Evolutionary conservation across 1,284 basidiomycete species (phyloP).

Genomic region (Kwoniella shivajii): DNA sequence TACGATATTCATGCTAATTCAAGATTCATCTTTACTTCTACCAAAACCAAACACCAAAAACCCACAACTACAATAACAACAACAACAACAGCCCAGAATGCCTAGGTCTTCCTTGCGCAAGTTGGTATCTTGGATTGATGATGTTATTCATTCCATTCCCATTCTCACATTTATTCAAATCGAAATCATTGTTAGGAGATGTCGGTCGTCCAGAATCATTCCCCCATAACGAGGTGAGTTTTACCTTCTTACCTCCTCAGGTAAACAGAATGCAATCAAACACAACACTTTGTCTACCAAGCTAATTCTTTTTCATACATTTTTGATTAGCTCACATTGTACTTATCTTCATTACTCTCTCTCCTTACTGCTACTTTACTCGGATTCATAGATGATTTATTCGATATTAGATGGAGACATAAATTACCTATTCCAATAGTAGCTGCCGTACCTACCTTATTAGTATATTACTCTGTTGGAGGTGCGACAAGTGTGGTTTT

Average conservation of each 20-base stretch:
- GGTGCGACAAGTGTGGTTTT: constrained; percentile 95
- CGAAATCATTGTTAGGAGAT: constrained; percentile 26
- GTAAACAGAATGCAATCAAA: not conserved
- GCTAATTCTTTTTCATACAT: constrained; percentile 6
- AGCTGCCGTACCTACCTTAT: constrained; percentile 87
- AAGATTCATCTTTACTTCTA: too few relatives aligned
- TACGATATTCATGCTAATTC: too few relatives aligned
- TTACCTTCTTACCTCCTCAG: not conserved
- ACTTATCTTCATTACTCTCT: constrained; percentile 87
- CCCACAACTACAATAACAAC: not conserved
- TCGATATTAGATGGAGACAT: constrained; percentile 98
- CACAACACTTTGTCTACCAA: not conserved
- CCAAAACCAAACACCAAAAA: too few relatives aligned
- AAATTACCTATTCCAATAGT: constrained; percentile 97
- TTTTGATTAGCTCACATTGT: constrained; percentile 72
- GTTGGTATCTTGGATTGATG: constrained; percentile 81
- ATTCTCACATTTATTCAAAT: constrained; percentile 69
- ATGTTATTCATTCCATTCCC: constrained; percentile 88
- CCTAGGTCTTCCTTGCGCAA: constrained; percentile 84
- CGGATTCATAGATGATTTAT: constrained; percentile 95
- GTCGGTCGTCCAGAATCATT: constrained; percentile 65
- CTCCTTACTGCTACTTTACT: constrained; percentile 89
- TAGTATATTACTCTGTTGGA: constrained; percentile 93
- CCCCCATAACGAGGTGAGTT: constrained; percentile 78
- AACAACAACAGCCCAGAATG: constrained; percentile 76